Percentiles rank a stretch among this genome's conserved stretches.
These are phyloP conservation scores for Septoria petroselini DNA, from an alignment of 2,329 filamentous ascomycete species.

Conservation along the genomic window DNA sequence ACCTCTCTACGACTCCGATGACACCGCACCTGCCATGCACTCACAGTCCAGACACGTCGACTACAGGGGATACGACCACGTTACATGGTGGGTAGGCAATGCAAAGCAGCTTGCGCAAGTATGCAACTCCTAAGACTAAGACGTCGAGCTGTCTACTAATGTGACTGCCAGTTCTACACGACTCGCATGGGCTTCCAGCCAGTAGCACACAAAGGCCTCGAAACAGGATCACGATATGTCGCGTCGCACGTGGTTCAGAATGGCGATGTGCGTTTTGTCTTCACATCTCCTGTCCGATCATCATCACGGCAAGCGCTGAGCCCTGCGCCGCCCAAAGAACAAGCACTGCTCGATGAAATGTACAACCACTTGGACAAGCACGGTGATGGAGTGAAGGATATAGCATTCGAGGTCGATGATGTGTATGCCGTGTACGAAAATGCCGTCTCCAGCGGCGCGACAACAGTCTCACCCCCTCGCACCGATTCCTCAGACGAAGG, in stretches of 20 bases:
- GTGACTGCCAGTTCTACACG: slow-evolving; percentile 66
- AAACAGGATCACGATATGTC: slow-evolving; percentile 77
- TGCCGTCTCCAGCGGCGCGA: slow-evolving; percentile 64
- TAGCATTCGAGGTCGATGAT: slow-evolving; percentile 90
- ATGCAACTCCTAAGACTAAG: neutral
- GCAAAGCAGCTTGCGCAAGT: slow-evolving; percentile 80
- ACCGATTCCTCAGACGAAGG: slow-evolving; percentile 54
- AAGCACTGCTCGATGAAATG: slow-evolving; percentile 66
- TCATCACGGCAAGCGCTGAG: slow-evolving; percentile 29
- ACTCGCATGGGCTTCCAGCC: slow-evolving; percentile 80
- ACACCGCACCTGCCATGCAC: slow-evolving; percentile 16
- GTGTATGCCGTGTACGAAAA: slow-evolving; percentile 74
- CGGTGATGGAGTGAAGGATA: slow-evolving; percentile 91
- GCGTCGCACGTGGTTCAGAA: slow-evolving; percentile 83
- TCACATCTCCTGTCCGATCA: slow-evolving; percentile 73
- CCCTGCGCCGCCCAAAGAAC: slow-evolving; percentile 53
- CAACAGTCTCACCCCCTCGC: slow-evolving; percentile 61
- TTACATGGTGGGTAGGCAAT: slow-evolving; percentile 96
- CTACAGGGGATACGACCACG: slow-evolving; percentile 85
- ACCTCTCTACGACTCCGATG: slow-evolving; percentile 25
- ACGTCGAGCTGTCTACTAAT: neutral
- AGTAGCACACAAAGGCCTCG: slow-evolving; percentile 80
- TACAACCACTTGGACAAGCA: slow-evolving; percentile 80
- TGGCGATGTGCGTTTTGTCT: slow-evolving; percentile 72
- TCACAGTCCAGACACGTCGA: slow-evolving; percentile 18